These are phyloP conservation scores for Hygrophorus pudorinus DNA, from an alignment of 768 basidiomycete species.

Conservation along the genomic window DNA sequence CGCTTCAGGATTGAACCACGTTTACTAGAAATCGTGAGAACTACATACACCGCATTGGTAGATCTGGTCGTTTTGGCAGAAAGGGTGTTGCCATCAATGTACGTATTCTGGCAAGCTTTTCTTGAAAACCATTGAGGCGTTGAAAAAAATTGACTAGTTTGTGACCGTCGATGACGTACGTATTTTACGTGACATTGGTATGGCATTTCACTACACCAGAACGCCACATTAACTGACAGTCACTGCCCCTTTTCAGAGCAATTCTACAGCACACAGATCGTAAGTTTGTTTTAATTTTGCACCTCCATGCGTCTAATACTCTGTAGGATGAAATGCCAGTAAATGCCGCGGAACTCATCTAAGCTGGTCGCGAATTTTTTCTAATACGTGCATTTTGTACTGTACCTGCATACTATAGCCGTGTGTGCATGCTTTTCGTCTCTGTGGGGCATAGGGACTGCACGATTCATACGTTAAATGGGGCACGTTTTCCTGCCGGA, in stretches of 20 bases:
- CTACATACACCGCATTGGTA: constrained; percentile 99
- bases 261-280: constrained; percentile 94
- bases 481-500: no score
- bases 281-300: constrained; percentile 25
- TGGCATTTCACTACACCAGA: constrained; percentile 17
- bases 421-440: background rate
- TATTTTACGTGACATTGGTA: constrained; percentile 94
- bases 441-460: background rate
- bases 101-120: constrained; percentile 18
- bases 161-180: constrained; percentile 94
- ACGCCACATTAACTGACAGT: constrained; percentile 6
- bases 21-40: constrained; percentile 82
- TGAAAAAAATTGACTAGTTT: constrained; percentile 41
- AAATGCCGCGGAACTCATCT: constrained; percentile 95
- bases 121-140: background rate
- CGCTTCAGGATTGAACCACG: constrained; percentile 7
- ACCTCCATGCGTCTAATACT: constrained; percentile 5
- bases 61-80: constrained; percentile 96
- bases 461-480: background rate
- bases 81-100: constrained; percentile 99
- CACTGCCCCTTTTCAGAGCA: constrained; percentile 54
- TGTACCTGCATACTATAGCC: constrained; percentile 2
- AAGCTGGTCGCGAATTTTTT: constrained; percentile 16
- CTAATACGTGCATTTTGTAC: no score
- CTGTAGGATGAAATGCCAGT: constrained; percentile 95